Conservation (phyloP, 2,329 filamentous ascomycete genomes). For the Herpotrichia juniperi region DNA sequence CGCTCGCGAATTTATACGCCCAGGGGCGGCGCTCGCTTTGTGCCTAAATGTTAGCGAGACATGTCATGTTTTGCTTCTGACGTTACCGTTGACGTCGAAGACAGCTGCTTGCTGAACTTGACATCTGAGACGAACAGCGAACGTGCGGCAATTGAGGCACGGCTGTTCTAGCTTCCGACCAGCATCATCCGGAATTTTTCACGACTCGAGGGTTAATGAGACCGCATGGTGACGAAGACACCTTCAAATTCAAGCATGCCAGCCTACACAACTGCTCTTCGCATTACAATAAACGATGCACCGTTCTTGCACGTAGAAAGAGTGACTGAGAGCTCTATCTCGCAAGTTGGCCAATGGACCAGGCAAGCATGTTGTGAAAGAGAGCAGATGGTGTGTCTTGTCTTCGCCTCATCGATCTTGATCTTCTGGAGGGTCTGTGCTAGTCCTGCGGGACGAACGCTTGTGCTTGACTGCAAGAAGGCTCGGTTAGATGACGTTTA, state of each 20-base stretch:
- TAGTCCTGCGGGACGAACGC: too few relatives aligned
- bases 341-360: too few relatives aligned
- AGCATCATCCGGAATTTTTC: conserved; percentile 13
- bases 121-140: conserved; percentile 31
- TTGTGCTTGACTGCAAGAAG: too few relatives aligned
- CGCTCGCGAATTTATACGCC: conserved; percentile 12
- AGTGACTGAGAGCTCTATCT: too few relatives aligned
- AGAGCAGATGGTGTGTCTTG: too few relatives aligned
- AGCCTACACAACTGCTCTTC: too few relatives aligned
- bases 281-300: too few relatives aligned
- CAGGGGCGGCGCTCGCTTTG: conserved; percentile 16
- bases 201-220: not conserved
- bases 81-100: conserved; percentile 12
- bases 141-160: conserved; percentile 16
- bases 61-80: conserved; percentile 20
- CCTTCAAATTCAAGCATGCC: not conserved
- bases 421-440: not conserved
- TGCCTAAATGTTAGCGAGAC: conserved; percentile 23
- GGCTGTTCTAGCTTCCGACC: conserved; percentile 20
- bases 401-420: too few relatives aligned
- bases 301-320: too few relatives aligned
- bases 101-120: conserved; percentile 15
- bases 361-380: too few relatives aligned
- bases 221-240: not conserved
- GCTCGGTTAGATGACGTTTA: too few relatives aligned